Evolutionary conservation across 1,139 yeast species (phyloP).

Genomic region (Scheffersomyces quercinus): DNA sequence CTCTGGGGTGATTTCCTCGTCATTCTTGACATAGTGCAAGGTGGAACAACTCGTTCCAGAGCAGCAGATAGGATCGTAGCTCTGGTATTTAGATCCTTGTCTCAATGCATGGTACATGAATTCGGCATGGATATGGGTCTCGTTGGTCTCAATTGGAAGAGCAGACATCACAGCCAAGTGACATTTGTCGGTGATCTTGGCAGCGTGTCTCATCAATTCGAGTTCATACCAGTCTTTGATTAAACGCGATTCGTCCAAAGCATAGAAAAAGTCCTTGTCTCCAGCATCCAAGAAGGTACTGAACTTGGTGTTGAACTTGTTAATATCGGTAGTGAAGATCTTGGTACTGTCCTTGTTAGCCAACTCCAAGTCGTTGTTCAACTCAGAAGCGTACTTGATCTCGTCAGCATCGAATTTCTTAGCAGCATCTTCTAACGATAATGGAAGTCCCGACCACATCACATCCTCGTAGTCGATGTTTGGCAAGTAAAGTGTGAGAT

Average conservation of each 20-base stretch:
- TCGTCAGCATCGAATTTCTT: slow-evolving; percentile 76
- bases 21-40: slow-evolving; percentile 85
- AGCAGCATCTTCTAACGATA: slow-evolving; percentile 64
- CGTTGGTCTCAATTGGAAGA: slow-evolving; percentile 80
- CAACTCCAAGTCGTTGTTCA: slow-evolving; percentile 34
- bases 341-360: slow-evolving; percentile 12
- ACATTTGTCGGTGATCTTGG: slow-evolving; percentile 81
- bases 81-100: slow-evolving; percentile 85
- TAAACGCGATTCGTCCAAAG: slow-evolving; percentile 83
- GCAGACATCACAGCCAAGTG: slow-evolving; percentile 94
- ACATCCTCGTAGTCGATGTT: slow-evolving; percentile 84
- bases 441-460: slow-evolving; percentile 95
- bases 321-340: slow-evolving; percentile 46
- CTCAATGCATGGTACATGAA: slow-evolving; percentile 90
- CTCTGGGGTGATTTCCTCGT: slow-evolving; percentile 56
- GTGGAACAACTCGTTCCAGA: slow-evolving; percentile 92
- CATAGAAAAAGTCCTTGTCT: slow-evolving; percentile 58
- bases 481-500: slow-evolving; percentile 74
- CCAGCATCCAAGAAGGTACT: slow-evolving; percentile 36
- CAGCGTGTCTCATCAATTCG: slow-evolving; percentile 73
- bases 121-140: slow-evolving; percentile 93
- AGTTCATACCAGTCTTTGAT: slow-evolving; percentile 85
- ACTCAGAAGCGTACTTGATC: slow-evolving; percentile 59
- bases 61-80: slow-evolving; percentile 95
- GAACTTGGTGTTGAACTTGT: slow-evolving; percentile 33